Base-by-base conservation (phyloP, 805 yeast species). In the Kuraishia borneana region DNA sequence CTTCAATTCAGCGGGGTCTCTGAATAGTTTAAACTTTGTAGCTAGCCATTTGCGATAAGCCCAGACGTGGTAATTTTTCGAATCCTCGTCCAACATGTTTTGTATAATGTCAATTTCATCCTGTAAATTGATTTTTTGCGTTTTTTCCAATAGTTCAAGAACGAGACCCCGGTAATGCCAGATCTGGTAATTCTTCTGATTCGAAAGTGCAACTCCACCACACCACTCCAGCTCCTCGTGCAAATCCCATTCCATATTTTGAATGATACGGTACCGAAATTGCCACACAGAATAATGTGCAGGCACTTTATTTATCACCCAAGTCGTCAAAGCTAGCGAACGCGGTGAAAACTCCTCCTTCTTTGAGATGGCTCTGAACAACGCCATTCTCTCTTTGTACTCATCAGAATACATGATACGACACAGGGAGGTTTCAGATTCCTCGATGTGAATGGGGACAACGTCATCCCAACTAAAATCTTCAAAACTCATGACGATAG, bases 51-150 rank as follows among this genome's bases (percentile, higher is more conserved):
- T 81, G 34, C 89, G 60, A 46, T 87, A 84, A 1, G 95, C 73
- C 97, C 98, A 92, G 5, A 88, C 96, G 47, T 92, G 98, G 54
- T 92, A 94, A 59, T 92, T 92, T 50, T 92, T 92, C 4, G 78
- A 53, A 49, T 92, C 98, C 32, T 75, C 80, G 9, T 69, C 72
- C 4, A 92, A 55, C 81, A 89, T 81, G 31, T 67, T 56, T 26
- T 68, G 67, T 28, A 82, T 60, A 17, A 85, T 65, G 2, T 83
- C 79, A 34, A 65, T 63, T 50, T 92, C 97, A 25, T 76, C 59
- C 28, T 56, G 60, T 2, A 67, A 55, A 30, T 61, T 45, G 44
- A 65, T 66, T n/a, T 37, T 36, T 2, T 37, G 34, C 2, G 29
- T 14, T 4, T 39, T 20, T 22, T 41, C 37, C 33, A 39, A 43